These are phyloP conservation scores for Lactuca saligna DNA, from an alignment of 129 eudicot species.

Conservation along the genomic window DNA sequence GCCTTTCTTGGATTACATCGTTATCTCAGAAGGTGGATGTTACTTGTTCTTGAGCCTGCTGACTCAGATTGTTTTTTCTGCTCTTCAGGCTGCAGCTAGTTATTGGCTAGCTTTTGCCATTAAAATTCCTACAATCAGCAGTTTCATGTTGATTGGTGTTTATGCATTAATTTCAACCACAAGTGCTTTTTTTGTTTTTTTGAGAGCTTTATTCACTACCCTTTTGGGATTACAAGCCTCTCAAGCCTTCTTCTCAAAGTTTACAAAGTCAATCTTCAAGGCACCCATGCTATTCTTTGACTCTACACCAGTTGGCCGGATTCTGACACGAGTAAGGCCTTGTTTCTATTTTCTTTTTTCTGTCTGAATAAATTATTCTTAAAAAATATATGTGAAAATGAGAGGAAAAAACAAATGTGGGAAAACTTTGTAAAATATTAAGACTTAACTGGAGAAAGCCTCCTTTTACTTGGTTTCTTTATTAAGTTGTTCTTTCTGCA, in stretches of 20 bases:
- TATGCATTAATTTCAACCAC: slow-evolving; percentile 45
- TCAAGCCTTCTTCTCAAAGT: slow-evolving; percentile 48
- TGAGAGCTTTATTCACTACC: slow-evolving; percentile 48
- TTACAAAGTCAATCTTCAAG: slow-evolving; percentile 46
- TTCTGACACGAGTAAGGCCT: slow-evolving; percentile 57
- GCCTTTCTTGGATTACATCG: slow-evolving; percentile 48
- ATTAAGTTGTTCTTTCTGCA: too few species aligned
- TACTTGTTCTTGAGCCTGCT: slow-evolving; percentile 20
- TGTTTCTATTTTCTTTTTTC: not conserved
- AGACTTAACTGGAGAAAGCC: too few species aligned
- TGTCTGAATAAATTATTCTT: too few species aligned
- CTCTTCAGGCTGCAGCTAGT: slow-evolving; percentile 60
- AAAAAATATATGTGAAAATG: too few species aligned
- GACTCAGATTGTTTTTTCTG: slow-evolving; percentile 43
- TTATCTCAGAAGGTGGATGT: slow-evolving; percentile 42
- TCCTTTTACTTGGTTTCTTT: too few species aligned
- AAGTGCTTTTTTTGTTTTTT: slow-evolving; percentile 50
- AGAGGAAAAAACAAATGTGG: too few species aligned
- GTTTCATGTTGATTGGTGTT: slow-evolving; percentile 37
- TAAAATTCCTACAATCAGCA: slow-evolving; percentile 39
- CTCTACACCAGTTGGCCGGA: slow-evolving; percentile 73
- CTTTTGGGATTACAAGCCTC: slow-evolving; percentile 65
- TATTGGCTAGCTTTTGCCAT: slow-evolving; percentile 68
- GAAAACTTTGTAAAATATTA: too few species aligned
- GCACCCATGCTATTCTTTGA: slow-evolving; percentile 82